These are phyloP conservation scores for Tetracladium marchalianum DNA, from an alignment of 495 filamentous ascomycete species.

Conservation along the genomic window DNA sequence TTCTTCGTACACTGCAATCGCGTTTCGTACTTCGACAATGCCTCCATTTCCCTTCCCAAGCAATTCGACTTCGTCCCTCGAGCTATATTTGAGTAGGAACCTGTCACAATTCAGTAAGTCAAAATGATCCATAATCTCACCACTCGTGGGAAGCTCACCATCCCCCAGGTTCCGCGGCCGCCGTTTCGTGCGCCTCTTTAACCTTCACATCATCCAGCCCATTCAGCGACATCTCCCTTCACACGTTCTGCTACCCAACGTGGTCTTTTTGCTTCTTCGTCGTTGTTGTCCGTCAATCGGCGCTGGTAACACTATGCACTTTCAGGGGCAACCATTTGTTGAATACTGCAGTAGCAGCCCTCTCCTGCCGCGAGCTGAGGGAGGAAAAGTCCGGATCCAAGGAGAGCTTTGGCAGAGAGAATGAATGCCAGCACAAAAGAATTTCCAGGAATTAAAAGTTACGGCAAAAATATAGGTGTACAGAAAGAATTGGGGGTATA, in stretches of 20 bases:
- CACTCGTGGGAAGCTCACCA: slow-evolving; percentile 53
- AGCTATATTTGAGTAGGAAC: slow-evolving; percentile 88
- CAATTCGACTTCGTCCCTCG: slow-evolving; percentile 80
- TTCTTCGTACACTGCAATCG: slow-evolving; percentile 70
- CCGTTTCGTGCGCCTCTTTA: slow-evolving; percentile 73
- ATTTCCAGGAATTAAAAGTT: no score
- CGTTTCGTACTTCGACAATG: slow-evolving; percentile 70
- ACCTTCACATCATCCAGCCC: slow-evolving; percentile 78
- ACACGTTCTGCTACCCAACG: slow-evolving; percentile 1
- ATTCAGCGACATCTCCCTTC: slow-evolving; percentile 80
- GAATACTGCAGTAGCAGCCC: background rate
- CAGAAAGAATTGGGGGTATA: no score
- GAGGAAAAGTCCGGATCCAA: no score
- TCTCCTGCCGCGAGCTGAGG: no score
- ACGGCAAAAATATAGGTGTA: no score
- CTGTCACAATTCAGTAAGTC: slow-evolving; percentile 33
- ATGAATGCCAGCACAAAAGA: no score
- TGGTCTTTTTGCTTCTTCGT: slow-evolving; percentile 1
- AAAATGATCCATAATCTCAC: background rate
- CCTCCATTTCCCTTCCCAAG: slow-evolving; percentile 71
- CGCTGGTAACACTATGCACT: slow-evolving; percentile 8
- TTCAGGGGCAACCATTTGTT: slow-evolving; percentile 15
- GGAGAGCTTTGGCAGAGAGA: no score
- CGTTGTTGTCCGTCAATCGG: slow-evolving; percentile 4
- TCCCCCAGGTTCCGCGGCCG: slow-evolving; percentile 78